These are phyloP conservation scores for Colletotrichum siamense DNA, from an alignment of 2,329 filamentous ascomycete genomes.

Conservation along the genomic window DNA sequence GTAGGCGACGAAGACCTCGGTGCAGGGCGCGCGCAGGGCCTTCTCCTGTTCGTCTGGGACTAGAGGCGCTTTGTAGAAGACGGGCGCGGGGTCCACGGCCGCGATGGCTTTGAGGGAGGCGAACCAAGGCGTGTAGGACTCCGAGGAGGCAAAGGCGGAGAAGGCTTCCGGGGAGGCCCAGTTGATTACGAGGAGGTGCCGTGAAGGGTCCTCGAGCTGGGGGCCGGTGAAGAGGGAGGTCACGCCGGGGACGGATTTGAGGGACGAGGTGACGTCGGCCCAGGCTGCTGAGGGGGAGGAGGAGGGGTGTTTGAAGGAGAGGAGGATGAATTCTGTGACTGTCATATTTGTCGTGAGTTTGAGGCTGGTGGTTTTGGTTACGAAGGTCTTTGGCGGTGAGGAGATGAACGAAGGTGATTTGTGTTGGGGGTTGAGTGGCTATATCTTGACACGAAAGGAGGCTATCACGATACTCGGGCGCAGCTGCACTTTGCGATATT, in stretches of 20 bases:
- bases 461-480: not conserved
- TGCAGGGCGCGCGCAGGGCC: conserved; percentile 40
- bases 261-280: conserved; percentile 3
- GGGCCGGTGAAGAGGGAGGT: conserved; percentile 37
- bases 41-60: conserved; percentile 15
- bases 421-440: not conserved
- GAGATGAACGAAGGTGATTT: not conserved
- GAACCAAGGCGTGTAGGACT: conserved; percentile 45
- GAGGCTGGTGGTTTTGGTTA: not conserved
- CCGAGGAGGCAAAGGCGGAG: conserved; percentile 45
- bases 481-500: not conserved
- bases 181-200: conserved; percentile 36
- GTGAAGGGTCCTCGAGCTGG: conserved; percentile 36
- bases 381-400: not conserved
- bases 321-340: conserved; percentile 22
- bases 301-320: conserved; percentile 13
- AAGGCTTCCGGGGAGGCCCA: conserved; percentile 39
- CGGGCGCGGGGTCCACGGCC: conserved; percentile 20
- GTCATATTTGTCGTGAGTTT: not conserved
- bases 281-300: conserved; percentile 9
- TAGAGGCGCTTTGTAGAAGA: conserved; percentile 26
- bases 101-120: conserved; percentile 37
- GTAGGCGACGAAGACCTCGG: conserved; percentile 42
- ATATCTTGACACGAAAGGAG: not conserved
- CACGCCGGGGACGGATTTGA: conserved; percentile 34